phyloP scores from a whole-genome alignment of 352 stramenopile species.

The Globisporangium perplexum region DNA sequence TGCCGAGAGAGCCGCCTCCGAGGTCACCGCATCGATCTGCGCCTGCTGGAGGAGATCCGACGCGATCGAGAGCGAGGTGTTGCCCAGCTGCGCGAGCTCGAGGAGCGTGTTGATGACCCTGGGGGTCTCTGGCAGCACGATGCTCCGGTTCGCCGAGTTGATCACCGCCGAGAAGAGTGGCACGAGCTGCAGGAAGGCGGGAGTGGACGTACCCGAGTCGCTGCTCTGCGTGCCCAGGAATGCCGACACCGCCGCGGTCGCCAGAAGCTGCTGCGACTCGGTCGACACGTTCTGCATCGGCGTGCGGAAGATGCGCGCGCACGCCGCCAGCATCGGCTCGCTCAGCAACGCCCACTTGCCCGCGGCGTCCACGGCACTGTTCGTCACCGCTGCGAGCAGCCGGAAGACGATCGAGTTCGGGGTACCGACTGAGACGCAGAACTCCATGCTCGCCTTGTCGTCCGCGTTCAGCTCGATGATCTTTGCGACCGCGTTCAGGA shows the following conservation, averaged over 20 bases:
- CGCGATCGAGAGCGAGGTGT: not conserved
- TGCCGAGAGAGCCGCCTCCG: slow-evolving; percentile 50
- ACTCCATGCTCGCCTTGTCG: slow-evolving; percentile 75
- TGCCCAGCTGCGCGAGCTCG: slow-evolving; percentile 57
- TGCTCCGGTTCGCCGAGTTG: slow-evolving; percentile 59
- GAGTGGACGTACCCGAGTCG: slow-evolving; percentile 14
- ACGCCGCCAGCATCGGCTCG: slow-evolving; percentile 37
- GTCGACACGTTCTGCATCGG: slow-evolving; percentile 74
- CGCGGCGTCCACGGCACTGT: slow-evolving; percentile 38
- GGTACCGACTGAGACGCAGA: slow-evolving; percentile 38
- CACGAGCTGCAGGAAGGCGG: slow-evolving; percentile 57
- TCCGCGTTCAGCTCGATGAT: slow-evolving; percentile 76
- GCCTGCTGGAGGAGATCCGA: not conserved
- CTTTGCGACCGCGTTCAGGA: slow-evolving; percentile 69
- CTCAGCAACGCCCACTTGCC: slow-evolving; percentile 24
- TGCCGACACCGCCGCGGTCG: slow-evolving; percentile 45
- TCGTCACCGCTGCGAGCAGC: slow-evolving; percentile 55
- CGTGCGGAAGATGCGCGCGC: slow-evolving; percentile 57
- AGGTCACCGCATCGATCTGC: slow-evolving; percentile 17
- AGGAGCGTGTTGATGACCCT: slow-evolving; percentile 72
- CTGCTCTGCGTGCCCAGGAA: slow-evolving; percentile 49
- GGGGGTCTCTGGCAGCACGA: slow-evolving; percentile 53
- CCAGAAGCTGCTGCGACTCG: slow-evolving; percentile 54
- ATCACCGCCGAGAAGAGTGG: slow-evolving; percentile 74
- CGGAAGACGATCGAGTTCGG: slow-evolving; percentile 50